These are phyloP conservation scores for Suillus hirtellus DNA, from an alignment of 768 basidiomycete species.

Conservation along the genomic window DNA sequence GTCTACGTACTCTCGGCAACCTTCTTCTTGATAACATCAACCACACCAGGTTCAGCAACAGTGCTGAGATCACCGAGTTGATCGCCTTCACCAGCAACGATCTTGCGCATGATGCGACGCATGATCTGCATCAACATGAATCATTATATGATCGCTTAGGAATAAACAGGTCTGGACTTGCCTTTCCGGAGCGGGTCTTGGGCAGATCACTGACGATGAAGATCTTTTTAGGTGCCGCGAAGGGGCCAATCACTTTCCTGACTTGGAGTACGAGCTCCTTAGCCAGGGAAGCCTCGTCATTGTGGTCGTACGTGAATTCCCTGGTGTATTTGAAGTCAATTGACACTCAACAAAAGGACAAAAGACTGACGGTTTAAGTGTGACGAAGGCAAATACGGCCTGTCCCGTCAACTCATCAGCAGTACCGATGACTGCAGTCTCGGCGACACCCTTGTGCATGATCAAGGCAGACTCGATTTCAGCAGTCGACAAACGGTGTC, in stretches of 20 bases:
- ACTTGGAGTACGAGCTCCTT: conserved; percentile 96
- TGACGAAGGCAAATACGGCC: conserved; percentile 93
- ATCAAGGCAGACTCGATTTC: conserved; percentile 98
- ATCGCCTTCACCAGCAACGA: conserved; percentile 91
- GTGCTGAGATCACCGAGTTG: conserved; percentile 95
- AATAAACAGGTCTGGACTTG: conserved; percentile 8
- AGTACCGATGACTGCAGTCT: conserved; percentile 91
- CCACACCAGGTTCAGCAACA: conserved; percentile 83
- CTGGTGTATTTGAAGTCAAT: conserved; percentile 33
- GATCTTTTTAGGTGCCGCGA: conserved; percentile 95
- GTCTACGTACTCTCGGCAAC: conserved; percentile 49
- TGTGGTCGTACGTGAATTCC: conserved; percentile 76
- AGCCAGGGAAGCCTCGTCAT: conserved; percentile 64
- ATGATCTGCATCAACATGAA: conserved; percentile 59
- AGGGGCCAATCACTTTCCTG: conserved; percentile 96
- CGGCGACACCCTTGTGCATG: conserved; percentile 91
- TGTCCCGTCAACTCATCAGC: conserved; percentile 90
- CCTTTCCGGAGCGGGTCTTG: conserved; percentile 95
- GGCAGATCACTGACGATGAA: conserved; percentile 82
- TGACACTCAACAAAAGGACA: background rate
- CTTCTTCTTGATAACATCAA: conserved; percentile 83
- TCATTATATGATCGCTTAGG: background rate
- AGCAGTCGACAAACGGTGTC: conserved; percentile 94
- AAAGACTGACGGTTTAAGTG: conserved; percentile 82
- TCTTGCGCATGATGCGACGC: conserved; percentile 95